phyloP scores from a whole-genome alignment of 352 stramenopile species.

The Globisporangium iwayamae region DNA sequence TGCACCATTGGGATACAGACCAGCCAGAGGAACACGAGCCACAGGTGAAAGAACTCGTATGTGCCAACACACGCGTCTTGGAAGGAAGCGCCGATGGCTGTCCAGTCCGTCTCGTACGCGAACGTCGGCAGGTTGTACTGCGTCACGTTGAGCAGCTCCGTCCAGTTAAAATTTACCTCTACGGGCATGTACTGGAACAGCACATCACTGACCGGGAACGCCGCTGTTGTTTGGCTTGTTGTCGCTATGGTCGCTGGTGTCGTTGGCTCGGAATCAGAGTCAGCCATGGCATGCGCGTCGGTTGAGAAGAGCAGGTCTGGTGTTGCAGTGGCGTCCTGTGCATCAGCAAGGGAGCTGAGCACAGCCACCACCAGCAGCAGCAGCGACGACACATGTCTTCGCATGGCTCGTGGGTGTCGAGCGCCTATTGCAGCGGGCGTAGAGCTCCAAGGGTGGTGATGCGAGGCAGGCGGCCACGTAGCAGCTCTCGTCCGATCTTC shows the following conservation, averaged over 20 bases:
- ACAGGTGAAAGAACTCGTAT: slow-evolving; percentile 60
- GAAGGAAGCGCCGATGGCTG: slow-evolving; percentile 51
- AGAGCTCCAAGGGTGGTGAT: not conserved
- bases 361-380: not conserved
- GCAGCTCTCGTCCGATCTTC: not conserved
- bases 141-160: slow-evolving; percentile 22
- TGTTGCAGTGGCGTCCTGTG: not conserved
- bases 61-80: slow-evolving; percentile 49
- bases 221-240: not conserved
- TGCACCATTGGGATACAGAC: slow-evolving; percentile 43
- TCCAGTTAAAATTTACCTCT: slow-evolving; percentile 1
- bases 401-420: not conserved
- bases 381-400: not conserved
- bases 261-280: not conserved
- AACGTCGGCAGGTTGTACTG: slow-evolving; percentile 40
- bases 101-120: slow-evolving; percentile 52
- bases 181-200: slow-evolving; percentile 19
- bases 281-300: not conserved
- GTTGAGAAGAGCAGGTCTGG: not conserved
- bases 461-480: slow-evolving; percentile 1
- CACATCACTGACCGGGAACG: slow-evolving; percentile 1
- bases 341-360: not conserved
- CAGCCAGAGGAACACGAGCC: slow-evolving; percentile 50
- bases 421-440: not conserved
- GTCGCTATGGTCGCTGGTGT: not conserved